A percentile compares a stretch with the other conserved stretches of the same genome.
These are phyloP conservation scores for Mitragyna speciosa DNA, from an alignment of 257 asterid genomes.

Conservation along the genomic window DNA sequence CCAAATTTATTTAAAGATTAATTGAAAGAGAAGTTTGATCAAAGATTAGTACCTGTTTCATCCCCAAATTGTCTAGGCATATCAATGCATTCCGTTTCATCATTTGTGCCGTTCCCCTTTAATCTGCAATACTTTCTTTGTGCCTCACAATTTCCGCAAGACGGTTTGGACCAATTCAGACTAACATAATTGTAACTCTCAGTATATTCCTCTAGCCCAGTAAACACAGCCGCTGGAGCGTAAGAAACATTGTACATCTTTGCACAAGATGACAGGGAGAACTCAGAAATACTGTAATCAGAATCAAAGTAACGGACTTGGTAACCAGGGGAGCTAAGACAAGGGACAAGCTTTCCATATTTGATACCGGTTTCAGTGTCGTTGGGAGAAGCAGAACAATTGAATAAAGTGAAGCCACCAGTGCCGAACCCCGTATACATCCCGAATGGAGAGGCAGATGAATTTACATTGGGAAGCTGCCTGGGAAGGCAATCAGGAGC, in stretches of 20 bases:
- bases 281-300: conserved; percentile 23
- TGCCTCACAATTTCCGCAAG: conserved; percentile 56
- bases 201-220: conserved; percentile 8
- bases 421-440: not conserved
- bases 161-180: conserved; percentile 54
- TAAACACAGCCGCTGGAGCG: conserved; percentile 31
- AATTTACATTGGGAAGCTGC: conserved; percentile 32
- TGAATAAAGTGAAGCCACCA: conserved; percentile 48
- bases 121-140: conserved; percentile 43
- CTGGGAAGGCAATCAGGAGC: conserved; percentile 46
- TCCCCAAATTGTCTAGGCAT: conserved; percentile 26
- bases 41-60: not conserved
- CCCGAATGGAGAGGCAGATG: conserved; percentile 39
- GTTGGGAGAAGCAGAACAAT: conserved; percentile 47
- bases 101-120: conserved; percentile 33
- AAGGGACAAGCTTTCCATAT: conserved; percentile 26
- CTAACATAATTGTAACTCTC: conserved; percentile 14
- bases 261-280: conserved; percentile 41
- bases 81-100: conserved; percentile 47
- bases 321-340: conserved; percentile 41
- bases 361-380: not conserved
- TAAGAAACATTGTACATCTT: conserved; percentile 57
- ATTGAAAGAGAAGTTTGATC: not conserved
- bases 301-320: conserved; percentile 39
- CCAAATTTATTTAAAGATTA: not conserved